phyloP scores from a whole-genome alignment of 2,329 filamentous ascomycete genomes.

The Trichothecium sympodiale region DNA sequence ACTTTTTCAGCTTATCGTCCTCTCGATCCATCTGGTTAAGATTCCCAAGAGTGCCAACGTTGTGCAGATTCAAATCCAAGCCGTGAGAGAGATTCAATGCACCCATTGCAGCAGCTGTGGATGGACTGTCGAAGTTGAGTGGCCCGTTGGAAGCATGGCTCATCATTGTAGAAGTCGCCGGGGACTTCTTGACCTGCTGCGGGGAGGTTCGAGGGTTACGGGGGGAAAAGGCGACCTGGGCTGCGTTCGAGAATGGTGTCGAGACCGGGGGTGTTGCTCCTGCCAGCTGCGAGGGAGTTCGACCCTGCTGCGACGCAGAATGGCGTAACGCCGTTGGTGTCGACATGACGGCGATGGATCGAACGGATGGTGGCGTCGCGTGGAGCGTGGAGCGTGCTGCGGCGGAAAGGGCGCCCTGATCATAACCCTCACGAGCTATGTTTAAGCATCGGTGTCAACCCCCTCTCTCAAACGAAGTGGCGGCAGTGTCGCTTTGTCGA shows the following conservation, averaged over 20 bases:
- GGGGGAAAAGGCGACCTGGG: constrained; percentile 49
- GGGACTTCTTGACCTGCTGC: constrained; percentile 53
- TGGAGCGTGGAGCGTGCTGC: background rate
- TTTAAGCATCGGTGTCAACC: too few relatives aligned
- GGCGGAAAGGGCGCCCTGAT: too few relatives aligned
- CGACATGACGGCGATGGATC: constrained; percentile 24
- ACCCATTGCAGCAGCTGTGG: constrained; percentile 50
- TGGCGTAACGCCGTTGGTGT: constrained; percentile 41
- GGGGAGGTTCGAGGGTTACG: constrained; percentile 48
- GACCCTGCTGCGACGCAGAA: constrained; percentile 27
- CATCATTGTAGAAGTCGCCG: constrained; percentile 40
- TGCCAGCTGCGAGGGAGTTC: constrained; percentile 37
- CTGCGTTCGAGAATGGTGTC: constrained; percentile 51
- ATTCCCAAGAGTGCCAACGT: constrained; percentile 34
- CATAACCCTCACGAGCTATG: too few relatives aligned
- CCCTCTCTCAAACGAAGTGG: too few relatives aligned
- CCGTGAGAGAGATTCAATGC: constrained; percentile 35
- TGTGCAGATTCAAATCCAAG: constrained; percentile 42
- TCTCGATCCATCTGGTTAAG: constrained; percentile 22
- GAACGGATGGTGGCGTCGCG: background rate
- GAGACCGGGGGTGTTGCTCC: constrained; percentile 55
- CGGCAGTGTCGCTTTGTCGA: too few relatives aligned
- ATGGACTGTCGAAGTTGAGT: constrained; percentile 54
- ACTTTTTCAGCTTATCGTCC: constrained; percentile 42
- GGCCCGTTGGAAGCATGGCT: constrained; percentile 32